phyloP scores from a whole-genome alignment of 768 basidiomycete genomes.

The Pleurotus tuoliensis region DNA sequence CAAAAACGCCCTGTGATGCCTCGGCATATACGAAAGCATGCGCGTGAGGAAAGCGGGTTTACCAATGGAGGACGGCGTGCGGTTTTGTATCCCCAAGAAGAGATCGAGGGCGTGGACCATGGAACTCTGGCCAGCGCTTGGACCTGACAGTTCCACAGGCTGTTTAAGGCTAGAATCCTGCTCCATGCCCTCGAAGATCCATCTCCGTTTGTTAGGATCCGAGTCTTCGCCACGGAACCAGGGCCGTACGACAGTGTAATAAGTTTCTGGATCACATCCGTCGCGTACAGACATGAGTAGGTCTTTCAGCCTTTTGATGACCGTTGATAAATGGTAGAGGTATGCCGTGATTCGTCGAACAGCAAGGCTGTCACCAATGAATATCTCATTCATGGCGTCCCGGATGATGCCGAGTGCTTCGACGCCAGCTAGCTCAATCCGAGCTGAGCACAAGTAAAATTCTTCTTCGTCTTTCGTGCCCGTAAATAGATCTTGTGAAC shows the following conservation, averaged over 20 bases:
- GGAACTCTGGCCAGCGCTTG: slow-evolving; percentile 80
- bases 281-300: slow-evolving; percentile 64
- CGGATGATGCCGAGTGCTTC: slow-evolving; percentile 85
- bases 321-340: slow-evolving; percentile 54
- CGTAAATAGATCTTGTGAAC: slow-evolving; percentile 70
- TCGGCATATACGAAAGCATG: slow-evolving; percentile 85
- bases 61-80: slow-evolving; percentile 18
- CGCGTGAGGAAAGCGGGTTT: slow-evolving; percentile 56
- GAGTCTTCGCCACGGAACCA: slow-evolving; percentile 79
- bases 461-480: slow-evolving; percentile 75
- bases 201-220: slow-evolving; percentile 33
- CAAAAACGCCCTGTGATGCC: slow-evolving; percentile 74
- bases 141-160: slow-evolving; percentile 64
- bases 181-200: slow-evolving; percentile 61
- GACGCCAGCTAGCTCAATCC: slow-evolving; percentile 84
- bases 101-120: slow-evolving; percentile 71
- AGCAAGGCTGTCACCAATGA: slow-evolving; percentile 68
- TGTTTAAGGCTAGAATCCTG: slow-evolving; percentile 35
- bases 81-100: slow-evolving; percentile 55
- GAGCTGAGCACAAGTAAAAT: slow-evolving; percentile 83
- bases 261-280: slow-evolving; percentile 69
- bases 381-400: slow-evolving; percentile 81
- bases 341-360: slow-evolving; percentile 60
- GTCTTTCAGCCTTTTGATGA: slow-evolving; percentile 59
- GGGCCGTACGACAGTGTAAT: slow-evolving; percentile 70